Base-by-base conservation (phyloP, 1,284 basidiomycete genomes). In the Marasmius oreades region DNA sequence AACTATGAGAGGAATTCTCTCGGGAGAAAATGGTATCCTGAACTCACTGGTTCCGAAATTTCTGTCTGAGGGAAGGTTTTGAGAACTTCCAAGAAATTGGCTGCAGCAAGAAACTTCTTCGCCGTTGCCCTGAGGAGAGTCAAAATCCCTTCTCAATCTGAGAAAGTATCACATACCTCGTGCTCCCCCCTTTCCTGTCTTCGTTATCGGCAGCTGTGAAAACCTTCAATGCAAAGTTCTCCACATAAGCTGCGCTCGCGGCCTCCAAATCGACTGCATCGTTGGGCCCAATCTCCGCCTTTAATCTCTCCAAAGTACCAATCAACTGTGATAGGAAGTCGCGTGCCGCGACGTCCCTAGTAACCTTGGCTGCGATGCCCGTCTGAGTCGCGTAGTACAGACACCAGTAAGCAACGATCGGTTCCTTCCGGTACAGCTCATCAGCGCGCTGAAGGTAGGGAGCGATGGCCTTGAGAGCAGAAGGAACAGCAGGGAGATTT, bases 401-500 rank as follows among this genome's bases (percentile, higher is more conserved):
- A 93, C 95, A 95, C 95, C 95, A 98, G 70, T 98, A 98, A 1
- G 92, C 81, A 62, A 98, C 85, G 52, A 95, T 78, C 2, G 93
- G 90, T 63, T 98, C 94, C 57, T 88, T 85, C 14, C 76, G 75
- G 52, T 81, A 82, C 59, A 97, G 80, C 70, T 98, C 96, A 52
- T 91, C 85, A 0, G 95, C 92, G 51, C 95, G 84, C 67, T 93
- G 92, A n/a, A 98, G 78, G 69, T 86, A 95, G 2, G 93, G 88
- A 7, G 84, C 70, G 57, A 91, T 77, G 18, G 83, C 59, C 64
- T 85, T 89, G 67, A 90, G 82, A 53, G 80, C 75, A 43, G 74
- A 61, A 0, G 88, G 79, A 36, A 85, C 57, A 22, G 81, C 73
- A 18, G 85, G 84, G 7, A 88, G 70, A 51, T 77, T 77, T 62